These are phyloP conservation scores for Penicillium sp. DNA, from an alignment of 2,329 filamentous ascomycete species.

Conservation along the genomic window DNA sequence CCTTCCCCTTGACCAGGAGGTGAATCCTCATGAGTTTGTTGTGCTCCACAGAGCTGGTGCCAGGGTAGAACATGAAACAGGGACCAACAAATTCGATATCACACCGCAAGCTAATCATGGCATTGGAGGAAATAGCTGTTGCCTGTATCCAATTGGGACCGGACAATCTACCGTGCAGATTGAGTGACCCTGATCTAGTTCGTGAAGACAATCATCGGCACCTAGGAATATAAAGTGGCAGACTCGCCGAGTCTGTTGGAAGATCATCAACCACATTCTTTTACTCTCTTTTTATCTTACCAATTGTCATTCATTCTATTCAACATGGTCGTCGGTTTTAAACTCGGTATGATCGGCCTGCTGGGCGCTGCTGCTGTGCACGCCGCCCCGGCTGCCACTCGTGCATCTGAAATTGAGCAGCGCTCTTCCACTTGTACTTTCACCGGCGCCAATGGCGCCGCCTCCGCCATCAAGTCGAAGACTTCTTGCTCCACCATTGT, in stretches of 20 bases:
- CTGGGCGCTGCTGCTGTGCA: constrained; percentile 6
- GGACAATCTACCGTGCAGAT: background rate
- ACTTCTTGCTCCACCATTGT: constrained; percentile 46
- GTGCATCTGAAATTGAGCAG: constrained; percentile 5
- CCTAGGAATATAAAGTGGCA: background rate
- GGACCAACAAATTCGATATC: background rate
- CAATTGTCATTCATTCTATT: background rate
- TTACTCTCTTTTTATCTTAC: background rate
- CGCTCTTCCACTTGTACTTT: constrained; percentile 34
- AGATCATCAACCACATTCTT: background rate
- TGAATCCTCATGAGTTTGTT: background rate
- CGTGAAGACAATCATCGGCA: background rate
- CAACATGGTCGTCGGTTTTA: constrained; percentile 7
- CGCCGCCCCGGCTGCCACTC: background rate
- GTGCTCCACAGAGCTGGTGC: background rate
- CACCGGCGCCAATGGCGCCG: constrained; percentile 20
- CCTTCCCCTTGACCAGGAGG: no score
- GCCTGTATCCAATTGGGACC: background rate
- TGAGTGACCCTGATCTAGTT: background rate
- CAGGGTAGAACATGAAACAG: background rate
- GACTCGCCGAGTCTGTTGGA: background rate
- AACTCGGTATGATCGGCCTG: constrained; percentile 5
- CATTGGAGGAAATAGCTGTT: background rate
- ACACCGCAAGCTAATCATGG: background rate
- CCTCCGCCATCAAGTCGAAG: constrained; percentile 28